Evolutionary conservation across 148 eudicot genomes (phyloP).

Genomic region (Simmondsia chinensis): DNA sequence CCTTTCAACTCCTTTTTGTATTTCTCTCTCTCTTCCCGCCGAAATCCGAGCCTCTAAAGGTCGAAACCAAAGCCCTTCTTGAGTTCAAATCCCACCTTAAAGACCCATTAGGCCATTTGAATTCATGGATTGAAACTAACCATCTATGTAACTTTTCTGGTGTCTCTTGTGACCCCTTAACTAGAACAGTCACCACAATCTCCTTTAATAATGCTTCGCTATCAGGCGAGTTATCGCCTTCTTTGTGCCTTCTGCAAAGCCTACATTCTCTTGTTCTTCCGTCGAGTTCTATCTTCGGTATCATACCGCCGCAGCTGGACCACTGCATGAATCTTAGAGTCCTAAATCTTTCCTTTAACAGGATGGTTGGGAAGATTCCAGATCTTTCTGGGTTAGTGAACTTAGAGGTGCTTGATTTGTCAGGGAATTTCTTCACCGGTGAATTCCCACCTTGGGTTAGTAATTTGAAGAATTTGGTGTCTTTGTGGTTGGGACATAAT

Average conservation of each 20-base stretch:
- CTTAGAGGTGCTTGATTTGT: slow-evolving; percentile 59
- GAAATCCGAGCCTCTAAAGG: slow-evolving; percentile 11
- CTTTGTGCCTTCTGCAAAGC: slow-evolving; percentile 39
- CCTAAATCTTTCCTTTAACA: slow-evolving; percentile 57
- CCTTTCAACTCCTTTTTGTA: slow-evolving; percentile 1
- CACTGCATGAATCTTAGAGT: slow-evolving; percentile 45
- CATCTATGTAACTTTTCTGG: slow-evolving; percentile 62
- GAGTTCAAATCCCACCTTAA: slow-evolving; percentile 62
- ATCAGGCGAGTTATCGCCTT: slow-evolving; percentile 51
- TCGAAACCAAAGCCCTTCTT: slow-evolving; percentile 54
- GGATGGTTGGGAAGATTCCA: slow-evolving; percentile 60
- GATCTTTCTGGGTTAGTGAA: slow-evolving; percentile 50
- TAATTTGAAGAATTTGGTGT: slow-evolving; percentile 38
- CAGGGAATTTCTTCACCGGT: slow-evolving; percentile 55
- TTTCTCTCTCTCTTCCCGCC: slow-evolving; percentile 31
- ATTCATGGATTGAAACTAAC: slow-evolving; percentile 52
- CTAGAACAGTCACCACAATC: slow-evolving; percentile 41
- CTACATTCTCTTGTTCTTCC: slow-evolving; percentile 48
- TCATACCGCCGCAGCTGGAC: slow-evolving; percentile 35
- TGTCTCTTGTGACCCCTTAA: slow-evolving; percentile 50
- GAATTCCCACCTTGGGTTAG: slow-evolving; percentile 72
- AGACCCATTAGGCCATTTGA: slow-evolving; percentile 59
- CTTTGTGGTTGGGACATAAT: slow-evolving; percentile 53
- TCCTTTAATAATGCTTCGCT: slow-evolving; percentile 45
- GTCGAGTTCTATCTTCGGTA: slow-evolving; percentile 34